Evolutionary conservation across 2,329 filamentous ascomycete genomes (phyloP), one percentile per base, ranked within the genome.

Genomic region (Diaporthe citrichinensis): DNA sequence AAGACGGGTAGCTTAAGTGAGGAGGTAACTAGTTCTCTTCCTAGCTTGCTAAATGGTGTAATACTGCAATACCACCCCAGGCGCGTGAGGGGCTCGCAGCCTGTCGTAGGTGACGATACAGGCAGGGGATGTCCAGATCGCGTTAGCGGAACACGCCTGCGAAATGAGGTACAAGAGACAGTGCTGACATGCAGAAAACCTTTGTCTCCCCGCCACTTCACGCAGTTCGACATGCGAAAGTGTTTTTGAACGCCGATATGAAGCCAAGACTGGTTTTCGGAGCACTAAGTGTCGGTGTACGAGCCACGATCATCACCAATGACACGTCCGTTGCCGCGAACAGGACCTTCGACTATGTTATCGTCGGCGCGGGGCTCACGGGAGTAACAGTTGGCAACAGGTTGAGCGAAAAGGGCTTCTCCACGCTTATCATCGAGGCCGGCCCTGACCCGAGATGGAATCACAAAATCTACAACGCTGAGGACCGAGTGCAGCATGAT

Each of bases 401-500:
- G 75, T 77, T 80, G 15, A 80, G 79, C 62, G 77, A 71, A 2
- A 57, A 73, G 31, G 78, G 79, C 44, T 75, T 78, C 69, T 76
- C 79, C 7, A 78, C 78, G 2, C 77, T 80, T 4, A 73, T 80
- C 36, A 76, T 80, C 23, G 79, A 80, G 51, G 79, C 78, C 10
- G 79, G 79, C 2, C 78, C 79, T 2, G 79, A 80, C 61, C 75
- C 72, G 2, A 74, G 76, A 8, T 79, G 78, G 79, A 80, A 79
- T 51, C 49, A 75, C n/a, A 77, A 55, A 7, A 62, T 80, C 10
- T 77, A 72, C 20, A 75, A 79, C 17, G 78, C 78, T 0, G 75
- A 74, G 9, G 77, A 75, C 10, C 39, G 76, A 34, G 51, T 76
- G 14, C 78, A 77, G 28, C 78, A 78, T 25, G 72, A 76, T 14